Evolutionary conservation across 176 grass and related monocot genomes (phyloP).

Genomic region (Musa beccarii): DNA sequence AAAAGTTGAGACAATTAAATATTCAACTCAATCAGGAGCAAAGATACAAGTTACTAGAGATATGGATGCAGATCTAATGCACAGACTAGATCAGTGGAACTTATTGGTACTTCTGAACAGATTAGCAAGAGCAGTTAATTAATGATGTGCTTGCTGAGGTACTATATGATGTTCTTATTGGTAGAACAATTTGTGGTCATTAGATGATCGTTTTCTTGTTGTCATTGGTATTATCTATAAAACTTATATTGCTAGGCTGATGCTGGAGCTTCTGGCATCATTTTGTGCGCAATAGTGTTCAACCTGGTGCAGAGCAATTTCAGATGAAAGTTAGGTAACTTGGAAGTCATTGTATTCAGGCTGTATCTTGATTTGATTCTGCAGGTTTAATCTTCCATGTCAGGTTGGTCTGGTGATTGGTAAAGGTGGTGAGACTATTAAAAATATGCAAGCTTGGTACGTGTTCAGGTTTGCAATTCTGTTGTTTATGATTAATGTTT

Average conservation of each 20-base stretch:
- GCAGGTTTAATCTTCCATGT: not conserved
- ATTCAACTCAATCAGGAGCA: slow-evolving; percentile 79
- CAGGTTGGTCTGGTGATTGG: slow-evolving; percentile 95
- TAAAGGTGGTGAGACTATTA: slow-evolving; percentile 90
- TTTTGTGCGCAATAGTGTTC: slow-evolving; percentile 41
- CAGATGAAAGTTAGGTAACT: slow-evolving; percentile 85
- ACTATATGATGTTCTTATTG: not conserved
- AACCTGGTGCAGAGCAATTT: slow-evolving; percentile 60
- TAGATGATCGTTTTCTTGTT: not conserved
- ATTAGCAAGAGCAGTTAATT: slow-evolving; percentile 78
- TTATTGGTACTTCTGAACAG: slow-evolving; percentile 78
- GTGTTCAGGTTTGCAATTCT: slow-evolving; percentile 54
- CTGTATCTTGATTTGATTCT: not conserved
- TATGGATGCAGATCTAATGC: slow-evolving; percentile 67
- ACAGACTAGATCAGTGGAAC: slow-evolving; percentile 55
- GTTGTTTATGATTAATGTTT: too few relatives aligned
- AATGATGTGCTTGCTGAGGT: slow-evolving; percentile 80
- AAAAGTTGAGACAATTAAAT: slow-evolving; percentile 86
- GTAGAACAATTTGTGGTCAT: not conserved
- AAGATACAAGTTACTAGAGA: slow-evolving; percentile 96
- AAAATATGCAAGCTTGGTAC: slow-evolving; percentile 78
- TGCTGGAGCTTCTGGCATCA: slow-evolving; percentile 50
- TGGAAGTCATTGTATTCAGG: not conserved
- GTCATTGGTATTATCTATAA: slow-evolving; percentile 7
- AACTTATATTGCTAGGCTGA: slow-evolving; percentile 47